Base-by-base conservation (phyloP, 352 stramenopile genomes). In the Globisporangium barbulae region DNA sequence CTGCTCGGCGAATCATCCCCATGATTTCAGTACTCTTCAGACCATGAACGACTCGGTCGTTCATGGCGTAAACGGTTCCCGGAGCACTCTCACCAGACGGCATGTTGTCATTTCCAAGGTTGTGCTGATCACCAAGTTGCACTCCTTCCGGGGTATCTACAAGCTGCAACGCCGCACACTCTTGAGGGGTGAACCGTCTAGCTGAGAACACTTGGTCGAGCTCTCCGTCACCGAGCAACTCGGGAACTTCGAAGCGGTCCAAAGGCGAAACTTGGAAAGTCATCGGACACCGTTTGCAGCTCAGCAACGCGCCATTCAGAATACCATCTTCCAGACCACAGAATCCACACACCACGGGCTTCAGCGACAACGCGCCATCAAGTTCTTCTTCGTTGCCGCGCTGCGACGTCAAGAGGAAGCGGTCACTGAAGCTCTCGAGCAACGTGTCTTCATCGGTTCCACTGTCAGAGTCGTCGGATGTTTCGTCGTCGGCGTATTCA, bases 241-340 rank as follows among this genome's bases (percentile, higher is more conserved):
- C 67, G 13, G 83, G 83, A 19, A 89, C 12, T 35, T 85, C 74
- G 54, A 86, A 87, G 4, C 82, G 50, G n/a, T 81, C 72, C 19
- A 90, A 35, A 52, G 73, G 62, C 47, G 70, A 76, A 35, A 69
- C 74, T 13, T 68, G 67, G 49, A 45, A 55, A 60, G 69, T 86
- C 60, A 89, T 53, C 13, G 78, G 72, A n/a, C 74, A 91, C 44
- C 78, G 79, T 31, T 79, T 85, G 55, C 68, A 92, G 19, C 41
- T 30, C 17, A 75, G 61, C 19, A 92, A 65, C 13, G 68, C 42
- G 9, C 83, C 81, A 22, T 89, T 92, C 33, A 92, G 63, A 44
- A 92, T 79, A 3, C 74, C 79, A 60, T 90, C 79, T 67, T 82
- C 81, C 19, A 92, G 67, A 15, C 70, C 72, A 22, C 83, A 92